Conservation (phyloP, 192 early-diverging fungal genomes). For the Coemansia sp. region DNA sequence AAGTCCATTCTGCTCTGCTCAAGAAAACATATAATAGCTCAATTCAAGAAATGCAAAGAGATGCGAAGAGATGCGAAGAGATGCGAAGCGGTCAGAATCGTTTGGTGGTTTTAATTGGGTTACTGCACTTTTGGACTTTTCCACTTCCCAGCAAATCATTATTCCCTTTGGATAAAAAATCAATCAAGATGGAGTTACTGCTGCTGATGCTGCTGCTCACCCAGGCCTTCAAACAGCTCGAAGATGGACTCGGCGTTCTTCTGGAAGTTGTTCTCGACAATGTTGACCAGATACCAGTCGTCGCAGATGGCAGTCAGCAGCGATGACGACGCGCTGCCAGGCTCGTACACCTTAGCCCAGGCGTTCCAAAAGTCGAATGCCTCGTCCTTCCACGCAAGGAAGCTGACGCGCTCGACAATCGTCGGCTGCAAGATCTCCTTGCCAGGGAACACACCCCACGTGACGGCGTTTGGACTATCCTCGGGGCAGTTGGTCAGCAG, state of each 20-base stretch:
- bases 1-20: slow-evolving; percentile 25
- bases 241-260: slow-evolving; percentile 45
- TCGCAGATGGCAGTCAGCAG: slow-evolving; percentile 66
- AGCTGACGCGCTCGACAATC: slow-evolving; percentile 83
- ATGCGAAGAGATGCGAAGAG: background rate
- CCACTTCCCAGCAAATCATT: too few relatives aligned
- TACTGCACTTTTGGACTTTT: too few relatives aligned
- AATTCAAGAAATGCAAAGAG: background rate
- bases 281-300: slow-evolving; percentile 87
- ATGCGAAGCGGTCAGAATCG: too few relatives aligned
- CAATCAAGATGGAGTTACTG: background rate
- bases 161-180: too few relatives aligned
- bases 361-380: slow-evolving; percentile 90
- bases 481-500: slow-evolving; percentile 83
- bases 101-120: too few relatives aligned
- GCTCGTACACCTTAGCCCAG: slow-evolving; percentile 75
- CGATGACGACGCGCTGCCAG: slow-evolving; percentile 55
- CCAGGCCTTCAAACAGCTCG: slow-evolving; percentile 42
- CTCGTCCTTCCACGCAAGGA: slow-evolving; percentile 98
- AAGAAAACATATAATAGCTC: background rate
- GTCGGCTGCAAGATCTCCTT: slow-evolving; percentile 97
- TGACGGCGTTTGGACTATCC: slow-evolving; percentile 92
- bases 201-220: slow-evolving; percentile 8
- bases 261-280: slow-evolving; percentile 91
- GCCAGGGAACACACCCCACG: slow-evolving; percentile 98